Percentiles rank a stretch among this genome's conserved stretches.
Evolutionary conservation across 345 rosid genomes (phyloP).

Genomic region (Brassica rapa): DNA sequence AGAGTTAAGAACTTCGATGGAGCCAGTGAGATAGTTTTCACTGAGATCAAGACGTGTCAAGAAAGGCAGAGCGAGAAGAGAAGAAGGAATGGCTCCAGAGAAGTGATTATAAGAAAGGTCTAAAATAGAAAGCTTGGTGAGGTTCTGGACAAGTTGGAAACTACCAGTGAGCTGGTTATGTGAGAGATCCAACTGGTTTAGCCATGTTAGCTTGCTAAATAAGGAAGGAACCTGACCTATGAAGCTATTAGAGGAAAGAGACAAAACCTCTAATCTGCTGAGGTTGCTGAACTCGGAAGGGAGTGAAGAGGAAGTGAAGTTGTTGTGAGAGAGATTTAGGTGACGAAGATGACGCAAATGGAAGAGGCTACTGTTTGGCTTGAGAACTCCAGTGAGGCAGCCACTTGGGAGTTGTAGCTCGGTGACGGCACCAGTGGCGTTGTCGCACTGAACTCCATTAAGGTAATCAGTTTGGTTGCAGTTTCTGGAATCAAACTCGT

Average conservation of each 20-base stretch:
- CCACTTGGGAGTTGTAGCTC: not conserved
- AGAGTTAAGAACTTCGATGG: not conserved
- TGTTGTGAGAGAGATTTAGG: not conserved
- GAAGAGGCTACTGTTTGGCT: not conserved
- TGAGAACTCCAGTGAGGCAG: not conserved
- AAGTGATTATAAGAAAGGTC: not conserved
- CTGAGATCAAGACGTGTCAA: not conserved
- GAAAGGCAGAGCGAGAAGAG: not conserved
- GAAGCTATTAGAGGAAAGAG: not conserved
- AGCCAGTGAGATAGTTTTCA: not conserved
- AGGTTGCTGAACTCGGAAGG: not conserved
- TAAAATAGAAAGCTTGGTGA: not conserved
- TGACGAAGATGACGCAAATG: not conserved
- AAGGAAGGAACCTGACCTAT: not conserved
- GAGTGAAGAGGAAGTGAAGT: not conserved
- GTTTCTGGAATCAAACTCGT: not conserved
- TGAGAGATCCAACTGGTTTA: not conserved
- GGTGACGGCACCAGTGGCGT: not conserved
- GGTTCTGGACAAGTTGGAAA: conserved; percentile 6
- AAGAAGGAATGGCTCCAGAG: not conserved
- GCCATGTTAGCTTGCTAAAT: not conserved
- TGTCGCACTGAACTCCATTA: not conserved
- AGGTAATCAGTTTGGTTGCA: not conserved
- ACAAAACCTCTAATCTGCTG: conserved; percentile 1
- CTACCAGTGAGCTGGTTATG: conserved; percentile 19